phyloP scores from a whole-genome alignment of 202 grass and related monocot species.

The Bolboschoenoplectus hybrid region DNA sequence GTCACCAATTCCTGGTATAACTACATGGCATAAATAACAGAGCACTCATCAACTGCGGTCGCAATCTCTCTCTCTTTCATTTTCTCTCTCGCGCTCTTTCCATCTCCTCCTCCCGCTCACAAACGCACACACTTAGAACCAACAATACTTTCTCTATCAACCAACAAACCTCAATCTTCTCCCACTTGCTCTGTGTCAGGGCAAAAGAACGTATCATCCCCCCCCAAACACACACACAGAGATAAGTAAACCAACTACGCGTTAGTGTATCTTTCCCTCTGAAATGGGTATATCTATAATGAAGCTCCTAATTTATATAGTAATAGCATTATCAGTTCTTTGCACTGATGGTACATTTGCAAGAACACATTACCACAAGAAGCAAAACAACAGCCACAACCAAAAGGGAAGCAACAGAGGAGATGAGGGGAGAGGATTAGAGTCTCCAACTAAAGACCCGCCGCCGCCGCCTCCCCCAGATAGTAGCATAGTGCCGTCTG shows the following conservation, averaged over 20 bases:
- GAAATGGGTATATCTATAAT: conserved; percentile 44
- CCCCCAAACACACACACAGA: not conserved
- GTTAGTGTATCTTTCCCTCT: conserved; percentile 21
- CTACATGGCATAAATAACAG: conserved; percentile 25
- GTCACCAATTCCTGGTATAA: not conserved
- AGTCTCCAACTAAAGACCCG: not conserved
- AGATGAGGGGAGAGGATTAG: conserved; percentile 31
- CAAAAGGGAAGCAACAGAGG: conserved; percentile 29
- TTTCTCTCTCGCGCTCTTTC: not conserved
- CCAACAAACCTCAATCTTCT: conserved; percentile 18
- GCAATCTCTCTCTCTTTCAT: not conserved
- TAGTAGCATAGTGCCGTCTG: conserved; percentile 43
- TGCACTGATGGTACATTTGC: conserved; percentile 39
- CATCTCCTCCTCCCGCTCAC: not conserved
- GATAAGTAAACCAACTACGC: not conserved
- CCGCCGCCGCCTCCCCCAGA: conserved; percentile 11
- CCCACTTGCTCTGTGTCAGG: conserved; percentile 20
- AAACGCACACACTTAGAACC: not conserved
- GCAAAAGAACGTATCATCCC: not conserved
- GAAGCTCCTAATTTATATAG: conserved; percentile 38
- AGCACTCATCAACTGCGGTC: conserved; percentile 2
- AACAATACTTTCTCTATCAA: conserved; percentile 26
- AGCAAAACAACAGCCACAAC: conserved; percentile 29
- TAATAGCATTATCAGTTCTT: conserved; percentile 38
- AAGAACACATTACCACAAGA: conserved; percentile 73